Evolutionary conservation across 768 basidiomycete genomes (phyloP), one percentile per base, ranked within the genome.

Genomic region (Calocybe cyanea): DNA sequence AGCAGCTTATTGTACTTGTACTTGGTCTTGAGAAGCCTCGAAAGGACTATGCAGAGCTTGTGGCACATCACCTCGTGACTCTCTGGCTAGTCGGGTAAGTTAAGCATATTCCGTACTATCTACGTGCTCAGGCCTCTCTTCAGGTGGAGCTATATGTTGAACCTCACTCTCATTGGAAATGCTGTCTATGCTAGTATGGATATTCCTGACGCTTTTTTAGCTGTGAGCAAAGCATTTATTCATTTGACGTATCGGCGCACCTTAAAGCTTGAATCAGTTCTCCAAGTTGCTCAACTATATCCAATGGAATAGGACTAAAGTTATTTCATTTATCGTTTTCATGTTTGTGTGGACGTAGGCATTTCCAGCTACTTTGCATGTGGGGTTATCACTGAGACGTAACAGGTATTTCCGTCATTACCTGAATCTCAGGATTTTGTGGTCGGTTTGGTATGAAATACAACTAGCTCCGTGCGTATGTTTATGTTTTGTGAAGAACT

Each of bases 141-240:
- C 58, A 92, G 90, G 30, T 91, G 91, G 89, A 92, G 89, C 54
- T 90, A 92, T 57, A 54, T 83, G 24, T 50, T 83, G 53, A 93
- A 91, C 65, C 34, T 92, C 42, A 97, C 93, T 0, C 65, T 78
- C 41, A 93, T 98, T 34, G 96, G 96, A 8, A 87, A 89, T 52
- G 86, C 92, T 4, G 79, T 99, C 21, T 98, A 85, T 57, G 76
- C 94, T 68, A 96, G 92, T 62, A 98, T 98, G 96, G 96, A 99
- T 68, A 74, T 94, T 15, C 92, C 94, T 0, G 96, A 99, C 60
- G 67, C 81, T 25, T 89, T 87, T 64, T 73, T 99, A 10, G 92
- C 90, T 10, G 86, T 92, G 52, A 53, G 86, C 69, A 20, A 35
- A 9, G 24, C 38, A 25, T 36, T n/a, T 38, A n/a, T 44, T 19